Conservation (phyloP, 2,329 filamentous ascomycete genomes). For the Exophiala mesophila region DNA sequence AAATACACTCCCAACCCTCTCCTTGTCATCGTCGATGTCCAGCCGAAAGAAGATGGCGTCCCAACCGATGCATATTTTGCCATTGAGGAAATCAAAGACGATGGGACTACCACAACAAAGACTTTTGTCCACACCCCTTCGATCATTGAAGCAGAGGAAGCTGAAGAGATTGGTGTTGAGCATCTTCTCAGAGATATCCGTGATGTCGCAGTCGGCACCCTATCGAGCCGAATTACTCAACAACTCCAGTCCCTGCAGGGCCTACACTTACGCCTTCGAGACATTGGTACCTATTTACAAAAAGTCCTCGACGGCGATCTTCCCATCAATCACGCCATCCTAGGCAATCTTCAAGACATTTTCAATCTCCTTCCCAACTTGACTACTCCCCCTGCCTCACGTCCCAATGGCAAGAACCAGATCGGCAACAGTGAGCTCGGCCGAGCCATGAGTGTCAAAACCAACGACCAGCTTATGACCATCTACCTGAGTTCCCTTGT, state of each 20-base stretch:
- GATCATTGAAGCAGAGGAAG: constrained; percentile 97
- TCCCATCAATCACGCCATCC: constrained; percentile 93
- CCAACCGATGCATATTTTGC: constrained; percentile 99
- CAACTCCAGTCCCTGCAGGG: constrained; percentile 97
- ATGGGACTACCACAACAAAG: constrained; percentile 92
- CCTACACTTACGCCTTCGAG: constrained; percentile 85
- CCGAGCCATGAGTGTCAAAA: constrained; percentile 98
- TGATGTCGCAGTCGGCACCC: constrained; percentile 92
- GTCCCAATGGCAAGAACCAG: constrained; percentile 51
- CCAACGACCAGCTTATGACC: constrained; percentile 96
- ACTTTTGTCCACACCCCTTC: constrained; percentile 98
- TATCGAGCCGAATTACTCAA: constrained; percentile 94
- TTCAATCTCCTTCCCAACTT: constrained; percentile 98
- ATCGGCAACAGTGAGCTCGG: constrained; percentile 76
- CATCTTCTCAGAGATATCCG: constrained; percentile 96
- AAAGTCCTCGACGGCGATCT: constrained; percentile 91
- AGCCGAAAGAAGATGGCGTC: constrained; percentile 95
- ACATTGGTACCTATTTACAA: constrained; percentile 92
- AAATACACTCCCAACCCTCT: constrained; percentile 95
- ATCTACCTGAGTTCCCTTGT: constrained; percentile 98
- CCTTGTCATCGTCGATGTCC: constrained; percentile 96
- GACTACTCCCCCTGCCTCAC: constrained; percentile 66
- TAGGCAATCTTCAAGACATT: constrained; percentile 97
- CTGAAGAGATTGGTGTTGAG: constrained; percentile 97
- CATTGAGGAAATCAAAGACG: constrained; percentile 99